Base-by-base conservation (phyloP, 2,329 filamentous ascomycete genomes). In the Chalaropsis thielavioides region DNA sequence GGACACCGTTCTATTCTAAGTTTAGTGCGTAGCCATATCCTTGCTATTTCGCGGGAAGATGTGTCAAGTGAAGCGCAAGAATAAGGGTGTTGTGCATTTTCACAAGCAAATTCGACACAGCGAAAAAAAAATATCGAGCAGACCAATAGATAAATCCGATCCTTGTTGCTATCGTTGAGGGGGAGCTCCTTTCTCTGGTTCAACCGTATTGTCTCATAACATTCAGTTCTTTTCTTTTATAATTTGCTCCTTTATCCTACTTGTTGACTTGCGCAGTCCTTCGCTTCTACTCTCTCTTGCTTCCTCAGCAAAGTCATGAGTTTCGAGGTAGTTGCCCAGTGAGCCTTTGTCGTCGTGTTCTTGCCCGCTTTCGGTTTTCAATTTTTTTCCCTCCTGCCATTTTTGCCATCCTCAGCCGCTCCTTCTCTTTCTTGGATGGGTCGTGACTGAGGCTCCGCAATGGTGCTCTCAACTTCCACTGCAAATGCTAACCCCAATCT, bases 381-480 rank as follows among this genome's bases (percentile, higher is more conserved):
- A 44, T 62, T n/a, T 15, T 31, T 15, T 27, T 62, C 51, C n/a
- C 19, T 22, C n/a, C 13, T 19, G 17, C 49, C 62, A 43, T 51
- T 63, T 41, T 49, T 51, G 44, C 27, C 27, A 40, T 40, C 46
- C 22, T 40, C 41, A 49, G n/a, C 40, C n/a, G 51, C 13, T 31
- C 15, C 40, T 58, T 58, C 22, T 38, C 17, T 43, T 51, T 49
- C 49, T n/a, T 58, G 31, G 35, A 43, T 63, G 44, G 22, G 43
- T 64, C 24, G 17, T 56, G 58, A n/a, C 64, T 65, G 61, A 63
- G 61, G 64, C 61, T 66, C 64, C 64, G 61, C 64, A 49, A 66
- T 66, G 60, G 31, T 40, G 31, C 62, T 60, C 56, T 35, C 51
- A 40, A 46, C 64, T 46, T 59, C 40, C 19, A 62, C 44, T 44